phyloP scores from a whole-genome alignment of 2,329 filamentous ascomycete genomes.

The Ceratocystis destructans region DNA sequence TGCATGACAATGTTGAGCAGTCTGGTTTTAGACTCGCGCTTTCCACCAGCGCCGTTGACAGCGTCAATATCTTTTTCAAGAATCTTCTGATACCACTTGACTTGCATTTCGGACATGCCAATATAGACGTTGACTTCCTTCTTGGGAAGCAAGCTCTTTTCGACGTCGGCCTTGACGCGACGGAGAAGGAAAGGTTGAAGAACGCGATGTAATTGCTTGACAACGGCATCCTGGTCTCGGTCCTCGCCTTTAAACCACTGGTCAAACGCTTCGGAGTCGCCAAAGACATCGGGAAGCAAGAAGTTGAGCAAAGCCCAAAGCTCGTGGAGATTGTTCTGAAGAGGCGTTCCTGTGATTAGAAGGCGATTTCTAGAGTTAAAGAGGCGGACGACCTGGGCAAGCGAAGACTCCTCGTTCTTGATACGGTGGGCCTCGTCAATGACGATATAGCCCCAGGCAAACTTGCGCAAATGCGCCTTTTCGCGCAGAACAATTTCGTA shows the following conservation, averaged over 20 bases:
- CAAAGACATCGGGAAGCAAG: constrained; percentile 93
- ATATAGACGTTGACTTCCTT: constrained; percentile 96
- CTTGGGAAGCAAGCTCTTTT: constrained; percentile 94
- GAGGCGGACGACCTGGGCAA: constrained; percentile 89
- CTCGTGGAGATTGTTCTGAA: constrained; percentile 97
- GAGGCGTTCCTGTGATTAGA: constrained; percentile 87
- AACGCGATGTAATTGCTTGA: constrained; percentile 88
- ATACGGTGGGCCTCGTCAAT: constrained; percentile 97
- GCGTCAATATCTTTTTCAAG: constrained; percentile 98
- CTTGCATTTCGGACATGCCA: constrained; percentile 98
- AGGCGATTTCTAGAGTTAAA: constrained; percentile 93
- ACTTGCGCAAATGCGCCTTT: constrained; percentile 88
- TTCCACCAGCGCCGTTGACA: constrained; percentile 90
- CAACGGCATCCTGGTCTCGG: constrained; percentile 84
- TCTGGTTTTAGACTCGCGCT: constrained; percentile 93
- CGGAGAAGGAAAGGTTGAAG: constrained; percentile 86
- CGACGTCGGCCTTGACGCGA: constrained; percentile 92
- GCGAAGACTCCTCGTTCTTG: constrained; percentile 96
- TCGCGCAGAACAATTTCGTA: constrained; percentile 98
- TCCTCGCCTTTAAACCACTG: constrained; percentile 93
- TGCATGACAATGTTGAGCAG: constrained; percentile 99
- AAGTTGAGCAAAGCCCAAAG: constrained; percentile 97
- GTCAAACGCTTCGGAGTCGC: constrained; percentile 90
- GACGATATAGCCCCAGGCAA: constrained; percentile 99
- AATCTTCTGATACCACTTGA: constrained; percentile 99